Percentiles rank a stretch among this genome's conserved stretches.
Conservation (phyloP, 345 rosid genomes). For the Excoecaria agallocha region DNA sequence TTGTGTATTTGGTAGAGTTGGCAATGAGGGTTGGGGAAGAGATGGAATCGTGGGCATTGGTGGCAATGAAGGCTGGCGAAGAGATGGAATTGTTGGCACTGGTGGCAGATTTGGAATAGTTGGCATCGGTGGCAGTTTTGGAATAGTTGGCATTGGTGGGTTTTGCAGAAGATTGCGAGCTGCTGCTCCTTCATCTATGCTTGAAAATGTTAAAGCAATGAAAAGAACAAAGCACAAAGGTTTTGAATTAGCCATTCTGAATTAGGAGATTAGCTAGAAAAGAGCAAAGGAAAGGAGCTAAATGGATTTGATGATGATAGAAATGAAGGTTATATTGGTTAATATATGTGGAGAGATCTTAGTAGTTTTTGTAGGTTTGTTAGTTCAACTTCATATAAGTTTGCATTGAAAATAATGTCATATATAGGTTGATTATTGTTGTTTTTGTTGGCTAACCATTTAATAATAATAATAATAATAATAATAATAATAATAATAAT, state of each 20-base stretch:
- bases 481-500: too few species aligned
- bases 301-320: too few species aligned
- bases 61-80: slow-evolving; percentile 15
- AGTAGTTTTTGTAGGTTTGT: too few species aligned
- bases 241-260: background rate
- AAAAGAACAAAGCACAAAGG: background rate
- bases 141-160: slow-evolving; percentile 8
- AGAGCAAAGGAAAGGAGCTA: too few species aligned
- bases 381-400: too few species aligned
- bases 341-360: too few species aligned
- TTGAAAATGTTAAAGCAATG: slow-evolving; percentile 17
- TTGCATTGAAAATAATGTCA: too few species aligned
- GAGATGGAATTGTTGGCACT: slow-evolving; percentile 2
- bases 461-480: too few species aligned
- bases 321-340: too few species aligned
- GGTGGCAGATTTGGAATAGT: background rate
- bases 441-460: too few species aligned
- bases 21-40: background rate
- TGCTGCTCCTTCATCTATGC: slow-evolving; percentile 20
- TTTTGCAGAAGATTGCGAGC: slow-evolving; percentile 33
- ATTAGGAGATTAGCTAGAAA: too few species aligned
- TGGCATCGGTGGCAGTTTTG: slow-evolving; percentile 19
- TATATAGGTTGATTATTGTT: too few species aligned
- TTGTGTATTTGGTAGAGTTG: background rate
- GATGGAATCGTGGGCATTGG: background rate